Percentiles rank a stretch among this genome's conserved stretches.
These are phyloP conservation scores for Capsella bursapastoris DNA, from an alignment of 345 rosid species.

Conservation along the genomic window DNA sequence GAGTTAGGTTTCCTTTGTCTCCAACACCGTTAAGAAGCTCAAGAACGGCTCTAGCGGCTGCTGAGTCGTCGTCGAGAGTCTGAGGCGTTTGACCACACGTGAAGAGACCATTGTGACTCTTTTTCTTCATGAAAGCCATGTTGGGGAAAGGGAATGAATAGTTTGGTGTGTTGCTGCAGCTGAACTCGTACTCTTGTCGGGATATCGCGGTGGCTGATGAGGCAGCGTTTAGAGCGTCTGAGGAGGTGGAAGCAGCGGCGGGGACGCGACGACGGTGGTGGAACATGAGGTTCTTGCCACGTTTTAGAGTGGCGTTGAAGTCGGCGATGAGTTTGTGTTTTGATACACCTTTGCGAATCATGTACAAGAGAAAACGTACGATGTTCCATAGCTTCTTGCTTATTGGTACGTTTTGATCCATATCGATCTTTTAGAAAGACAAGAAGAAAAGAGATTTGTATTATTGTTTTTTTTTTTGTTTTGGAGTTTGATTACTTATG, in stretches of 20 bases:
- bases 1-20: conserved; percentile 38
- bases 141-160: conserved; percentile 55
- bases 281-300: conserved; percentile 81
- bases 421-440: conserved; percentile 26
- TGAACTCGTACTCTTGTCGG: conserved; percentile 80
- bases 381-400: conserved; percentile 70
- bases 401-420: conserved; percentile 58
- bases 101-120: conserved; percentile 54
- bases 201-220: conserved; percentile 40
- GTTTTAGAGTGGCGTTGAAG: conserved; percentile 75
- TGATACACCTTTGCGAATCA: conserved; percentile 69
- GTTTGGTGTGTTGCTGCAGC: conserved; percentile 92
- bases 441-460: conserved; percentile 13
- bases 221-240: conserved; percentile 20
- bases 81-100: conserved; percentile 65
- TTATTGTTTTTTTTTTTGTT: not conserved
- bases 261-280: conserved; percentile 47
- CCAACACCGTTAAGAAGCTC: conserved; percentile 60
- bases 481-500: conserved; percentile 42
- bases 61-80: conserved; percentile 59
- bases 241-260: conserved; percentile 9
- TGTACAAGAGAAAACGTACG: conserved; percentile 68
- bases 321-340: conserved; percentile 69
- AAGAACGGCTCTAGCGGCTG: conserved; percentile 57
- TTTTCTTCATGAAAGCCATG: conserved; percentile 47